A percentile compares a stretch with the other conserved stretches of the same genome.
These are phyloP conservation scores for Nemania sp. DNA, from an alignment of 2,329 filamentous ascomycete genomes.

Conservation along the genomic window DNA sequence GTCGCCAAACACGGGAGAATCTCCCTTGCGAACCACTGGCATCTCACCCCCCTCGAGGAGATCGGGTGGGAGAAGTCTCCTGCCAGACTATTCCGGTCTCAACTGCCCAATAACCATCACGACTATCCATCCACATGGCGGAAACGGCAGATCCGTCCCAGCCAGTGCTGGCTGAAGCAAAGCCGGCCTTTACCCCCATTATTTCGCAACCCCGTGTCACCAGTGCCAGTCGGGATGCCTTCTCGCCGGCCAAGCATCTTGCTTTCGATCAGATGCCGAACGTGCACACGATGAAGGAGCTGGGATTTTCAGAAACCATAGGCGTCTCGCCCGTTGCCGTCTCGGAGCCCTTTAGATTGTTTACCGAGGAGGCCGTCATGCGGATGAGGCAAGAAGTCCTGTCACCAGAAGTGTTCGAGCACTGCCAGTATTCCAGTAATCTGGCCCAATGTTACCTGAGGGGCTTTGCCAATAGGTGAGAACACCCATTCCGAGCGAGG, in stretches of 20 bases:
- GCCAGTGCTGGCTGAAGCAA: conserved; percentile 10
- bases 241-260: conserved; percentile 61
- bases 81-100: background rate
- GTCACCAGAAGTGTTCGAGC: conserved; percentile 57
- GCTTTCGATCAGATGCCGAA: conserved; percentile 55
- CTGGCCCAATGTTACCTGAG: conserved; percentile 55
- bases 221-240: conserved; percentile 41
- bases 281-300: conserved; percentile 64
- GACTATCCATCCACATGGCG: conserved; percentile 29
- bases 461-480: conserved; percentile 50
- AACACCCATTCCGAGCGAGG: conserved; percentile 34
- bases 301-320: conserved; percentile 57
- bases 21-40: background rate
- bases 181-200: conserved; percentile 35
- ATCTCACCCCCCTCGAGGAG: conserved; percentile 1
- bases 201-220: conserved; percentile 27
- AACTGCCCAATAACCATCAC: conserved; percentile 1
- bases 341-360: conserved; percentile 67
- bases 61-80: background rate
- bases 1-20: background rate
- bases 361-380: conserved; percentile 63
- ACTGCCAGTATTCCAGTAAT: conserved; percentile 63
- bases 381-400: conserved; percentile 67
- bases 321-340: conserved; percentile 67
- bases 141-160: conserved; percentile 29